Evolutionary conservation across 352 stramenopile genomes (phyloP), one percentile per base, ranked within the genome.

Genomic region (Phytopythium kandeliae): DNA sequence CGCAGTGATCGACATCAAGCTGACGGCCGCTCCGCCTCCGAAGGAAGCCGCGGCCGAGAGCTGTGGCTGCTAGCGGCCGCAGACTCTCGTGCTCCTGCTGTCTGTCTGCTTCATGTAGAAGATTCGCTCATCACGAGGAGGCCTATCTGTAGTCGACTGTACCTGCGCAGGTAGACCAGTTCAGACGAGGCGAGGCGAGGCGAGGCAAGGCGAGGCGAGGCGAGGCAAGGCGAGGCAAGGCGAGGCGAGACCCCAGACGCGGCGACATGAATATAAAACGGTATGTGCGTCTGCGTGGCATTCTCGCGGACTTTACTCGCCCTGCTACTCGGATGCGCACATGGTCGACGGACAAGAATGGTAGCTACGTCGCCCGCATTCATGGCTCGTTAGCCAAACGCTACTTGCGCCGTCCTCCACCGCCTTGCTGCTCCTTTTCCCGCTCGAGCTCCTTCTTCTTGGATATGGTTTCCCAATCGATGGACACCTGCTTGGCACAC

Each of bases 381-480:
- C 16, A 36, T 9, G n/a, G 15, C 8, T 21, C 15, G 12, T 22
- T 26, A 6, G 5, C 4, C 21, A 17, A 16, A 2, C 19, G 28
- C 59, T 77, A 89, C 63, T 89, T 92, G 53, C 76, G 74, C 3
- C 74, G 71, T 9, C 63, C 61, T 10, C 55, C 51, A 25, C 60
- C 51, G 48, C 58, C 78, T 38, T 83, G 67, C 48, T 81, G 60
- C 52, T 94, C 80, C 31, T 80, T 81, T 54, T 94, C 83, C 15
- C 85, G 72, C 57, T 96, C 88, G 22, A 89, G 63, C 40, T 95
- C 85, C 63, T 97, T 92, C 61, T 97, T 96, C 51, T 90, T 90
- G 17, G 69, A 79, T 51, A 96, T 95, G 16, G 75, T 86, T 9
- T 90, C 84, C 85, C 85, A 96, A 63, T 96, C 82, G 30, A 96